These are phyloP conservation scores for Cucurbita pepo DNA, from an alignment of 306 rosid genomes.

Conservation along the genomic window DNA sequence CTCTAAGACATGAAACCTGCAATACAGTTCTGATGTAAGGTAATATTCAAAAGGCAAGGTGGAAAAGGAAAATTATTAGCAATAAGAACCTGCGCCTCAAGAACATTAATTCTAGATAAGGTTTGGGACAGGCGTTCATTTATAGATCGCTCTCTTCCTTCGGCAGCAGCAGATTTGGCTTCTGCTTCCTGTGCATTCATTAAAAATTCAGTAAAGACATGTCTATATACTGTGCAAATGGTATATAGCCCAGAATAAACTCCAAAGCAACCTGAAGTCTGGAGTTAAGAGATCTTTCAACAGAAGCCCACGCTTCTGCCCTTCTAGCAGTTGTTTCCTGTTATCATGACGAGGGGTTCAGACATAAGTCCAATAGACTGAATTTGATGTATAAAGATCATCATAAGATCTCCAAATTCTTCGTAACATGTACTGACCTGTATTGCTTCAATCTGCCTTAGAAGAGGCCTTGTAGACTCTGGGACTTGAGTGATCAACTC, in stretches of 20 bases:
- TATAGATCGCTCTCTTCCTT: conserved; percentile 83
- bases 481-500: conserved; percentile 96
- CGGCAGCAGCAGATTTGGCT: conserved; percentile 86
- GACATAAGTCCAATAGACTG: conserved; percentile 10
- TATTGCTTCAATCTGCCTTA: conserved; percentile 98
- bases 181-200: conserved; percentile 76
- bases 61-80: conserved; percentile 11
- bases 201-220: conserved; percentile 12
- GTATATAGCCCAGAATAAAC: conserved; percentile 3
- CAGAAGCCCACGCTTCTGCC: conserved; percentile 96
- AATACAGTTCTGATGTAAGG: conserved; percentile 23
- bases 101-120: conserved; percentile 90
- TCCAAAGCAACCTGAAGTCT: conserved; percentile 67
- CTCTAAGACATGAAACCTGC: conserved; percentile 94
- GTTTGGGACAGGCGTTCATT: conserved; percentile 93
- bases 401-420: neutral
- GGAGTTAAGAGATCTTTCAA: conserved; percentile 85
- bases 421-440: conserved; percentile 39
- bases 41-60: neutral
- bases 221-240: neutral
- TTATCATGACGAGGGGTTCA: conserved; percentile 20
- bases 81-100: conserved; percentile 89
- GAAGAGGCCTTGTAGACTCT: conserved; percentile 93
- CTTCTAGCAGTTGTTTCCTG: conserved; percentile 88
- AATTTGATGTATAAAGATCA: conserved; percentile 10